Evolutionary conservation across 768 basidiomycete genomes (phyloP).

Genomic region (Dioszegia crocea): DNA sequence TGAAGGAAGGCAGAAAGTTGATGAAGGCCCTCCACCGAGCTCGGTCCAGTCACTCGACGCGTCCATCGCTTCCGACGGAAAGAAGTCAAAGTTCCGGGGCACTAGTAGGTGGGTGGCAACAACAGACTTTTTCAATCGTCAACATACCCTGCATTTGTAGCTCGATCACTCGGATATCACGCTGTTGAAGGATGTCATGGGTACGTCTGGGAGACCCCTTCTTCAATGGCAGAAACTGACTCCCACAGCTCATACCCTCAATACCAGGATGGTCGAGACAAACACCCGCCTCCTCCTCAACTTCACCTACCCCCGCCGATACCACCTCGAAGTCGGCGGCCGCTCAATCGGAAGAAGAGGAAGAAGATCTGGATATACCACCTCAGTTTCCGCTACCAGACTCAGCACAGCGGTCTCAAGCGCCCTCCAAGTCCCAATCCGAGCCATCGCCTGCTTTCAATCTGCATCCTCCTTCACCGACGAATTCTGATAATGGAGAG

Average conservation of each 20-base stretch:
- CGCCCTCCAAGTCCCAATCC: slow-evolving; percentile 14
- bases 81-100: no score
- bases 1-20: neutral
- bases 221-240: neutral
- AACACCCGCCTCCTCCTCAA: slow-evolving; percentile 7
- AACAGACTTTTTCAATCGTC: no score
- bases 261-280: slow-evolving; percentile 25
- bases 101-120: no score
- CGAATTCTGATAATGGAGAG: slow-evolving; percentile 12
- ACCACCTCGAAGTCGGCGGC: neutral
- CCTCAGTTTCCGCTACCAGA: slow-evolving; percentile 49
- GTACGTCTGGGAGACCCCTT: slow-evolving; percentile 7
- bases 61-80: slow-evolving; percentile 4
- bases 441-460: slow-evolving; percentile 24
- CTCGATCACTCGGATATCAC: no score
- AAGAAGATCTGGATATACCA: slow-evolving; percentile 42
- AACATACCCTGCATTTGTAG: no score
- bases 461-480: slow-evolving; percentile 35
- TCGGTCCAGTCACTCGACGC: slow-evolving; percentile 5
- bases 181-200: no score
- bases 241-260: slow-evolving; percentile 6
- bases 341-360: slow-evolving; percentile 3
- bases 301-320: neutral
- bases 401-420: slow-evolving; percentile 47
- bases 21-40: slow-evolving; percentile 1